Conservation (phyloP, 495 filamentous ascomycete genomes). For the Hypoxylon lienhwacheense region DNA sequence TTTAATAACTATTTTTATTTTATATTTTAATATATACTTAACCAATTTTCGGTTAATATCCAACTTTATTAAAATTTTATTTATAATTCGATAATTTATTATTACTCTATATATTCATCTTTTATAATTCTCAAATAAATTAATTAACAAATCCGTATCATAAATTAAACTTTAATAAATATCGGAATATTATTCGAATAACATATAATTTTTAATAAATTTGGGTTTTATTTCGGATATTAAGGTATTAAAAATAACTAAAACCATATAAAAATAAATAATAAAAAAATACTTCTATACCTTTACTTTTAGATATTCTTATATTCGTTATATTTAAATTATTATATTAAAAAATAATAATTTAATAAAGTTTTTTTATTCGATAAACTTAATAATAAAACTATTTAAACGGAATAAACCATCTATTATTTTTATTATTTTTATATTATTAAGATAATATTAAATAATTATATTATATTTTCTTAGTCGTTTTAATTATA, state of each 20-base stretch:
- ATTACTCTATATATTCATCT: neutral
- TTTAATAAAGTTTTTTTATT: neutral
- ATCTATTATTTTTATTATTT: neutral
- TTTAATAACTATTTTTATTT: neutral
- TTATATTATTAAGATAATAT: neutral
- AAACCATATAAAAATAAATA: neutral
- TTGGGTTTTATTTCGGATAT: neutral
- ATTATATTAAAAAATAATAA: neutral
- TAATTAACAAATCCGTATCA: neutral
- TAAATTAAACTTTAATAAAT: neutral
- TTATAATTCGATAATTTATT: neutral
- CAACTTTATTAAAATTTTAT: neutral
- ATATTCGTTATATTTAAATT: neutral
- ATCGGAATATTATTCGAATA: neutral
- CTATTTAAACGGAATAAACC: neutral
- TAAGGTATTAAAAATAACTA: neutral
- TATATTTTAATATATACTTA: neutral
- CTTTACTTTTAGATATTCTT: neutral
- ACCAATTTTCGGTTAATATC: neutral
- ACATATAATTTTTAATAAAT: neutral
- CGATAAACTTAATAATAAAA: neutral
- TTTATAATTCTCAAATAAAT: neutral
- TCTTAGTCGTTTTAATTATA: neutral
- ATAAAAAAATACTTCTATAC: too few species aligned
- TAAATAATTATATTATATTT: neutral